A percentile compares a stretch with the other conserved stretches of the same genome.
Conservation (phyloP, 257 asterid species). For the Paulownia fortunei region DNA sequence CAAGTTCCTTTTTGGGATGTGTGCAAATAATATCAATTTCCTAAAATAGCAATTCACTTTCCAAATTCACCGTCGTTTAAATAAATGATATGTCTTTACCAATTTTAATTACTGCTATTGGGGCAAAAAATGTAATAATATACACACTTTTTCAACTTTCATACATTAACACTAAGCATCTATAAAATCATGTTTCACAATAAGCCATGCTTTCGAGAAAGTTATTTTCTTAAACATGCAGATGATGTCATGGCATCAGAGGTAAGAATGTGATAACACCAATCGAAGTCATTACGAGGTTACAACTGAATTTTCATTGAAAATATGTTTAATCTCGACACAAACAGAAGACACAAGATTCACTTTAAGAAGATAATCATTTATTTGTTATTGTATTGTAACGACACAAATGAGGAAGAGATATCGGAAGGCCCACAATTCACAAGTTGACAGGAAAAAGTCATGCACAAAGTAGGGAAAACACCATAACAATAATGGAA, state of each 20-base stretch:
- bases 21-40: neutral
- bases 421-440: slow-evolving; percentile 20
- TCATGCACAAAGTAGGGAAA: slow-evolving; percentile 11
- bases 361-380: neutral
- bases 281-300: neutral
- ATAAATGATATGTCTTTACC: neutral
- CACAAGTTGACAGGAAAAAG: slow-evolving; percentile 20
- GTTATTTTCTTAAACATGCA: neutral
- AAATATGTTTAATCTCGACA: neutral
- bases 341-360: neutral
- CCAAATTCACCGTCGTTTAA: neutral
- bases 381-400: neutral
- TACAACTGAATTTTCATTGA: neutral
- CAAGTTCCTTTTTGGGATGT: neutral
- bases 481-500: slow-evolving; percentile 22
- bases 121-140: neutral
- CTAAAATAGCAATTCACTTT: neutral
- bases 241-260: neutral
- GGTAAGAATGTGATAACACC: neutral
- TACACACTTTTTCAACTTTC: neutral
- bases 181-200: neutral
- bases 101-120: neutral
- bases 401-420: neutral
- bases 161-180: neutral
- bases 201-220: neutral